phyloP scores from a whole-genome alignment of 2,329 filamentous ascomycete species.

The Phyllosticta paracitricarpa region DNA sequence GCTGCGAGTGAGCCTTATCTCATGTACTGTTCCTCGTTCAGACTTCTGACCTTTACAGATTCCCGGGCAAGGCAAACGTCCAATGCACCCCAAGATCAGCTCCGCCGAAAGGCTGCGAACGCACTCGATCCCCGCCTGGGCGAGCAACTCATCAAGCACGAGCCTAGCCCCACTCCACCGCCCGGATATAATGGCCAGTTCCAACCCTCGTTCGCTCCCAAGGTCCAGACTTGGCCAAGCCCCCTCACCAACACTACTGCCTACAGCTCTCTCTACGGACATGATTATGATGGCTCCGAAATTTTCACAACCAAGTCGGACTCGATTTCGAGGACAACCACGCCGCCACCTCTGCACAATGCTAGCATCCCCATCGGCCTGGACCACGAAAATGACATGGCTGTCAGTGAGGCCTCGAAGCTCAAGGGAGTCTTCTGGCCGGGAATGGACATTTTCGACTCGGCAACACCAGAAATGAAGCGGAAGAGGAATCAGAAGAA shows the following conservation, averaged over 20 bases:
- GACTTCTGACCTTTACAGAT: background rate
- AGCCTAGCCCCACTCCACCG: slow-evolving; percentile 22
- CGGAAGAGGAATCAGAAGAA: slow-evolving; percentile 72
- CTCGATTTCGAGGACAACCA: background rate
- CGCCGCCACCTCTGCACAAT: background rate
- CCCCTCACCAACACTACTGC: background rate
- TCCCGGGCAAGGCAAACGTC: background rate
- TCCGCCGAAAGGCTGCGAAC: slow-evolving; percentile 12
- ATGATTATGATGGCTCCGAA: background rate
- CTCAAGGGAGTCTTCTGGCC: slow-evolving; percentile 67
- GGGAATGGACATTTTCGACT: slow-evolving; percentile 74
- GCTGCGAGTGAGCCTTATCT: background rate
- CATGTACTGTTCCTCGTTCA: background rate
- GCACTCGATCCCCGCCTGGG: slow-evolving; percentile 27
- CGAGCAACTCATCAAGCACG: slow-evolving; percentile 27
- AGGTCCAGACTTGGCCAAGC: slow-evolving; percentile 28
- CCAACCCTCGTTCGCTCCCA: slow-evolving; percentile 22
- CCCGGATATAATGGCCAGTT: slow-evolving; percentile 8
- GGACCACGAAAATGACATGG: background rate
- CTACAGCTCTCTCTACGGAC: background rate
- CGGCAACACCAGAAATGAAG: slow-evolving; percentile 63
- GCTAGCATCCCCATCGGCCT: background rate
- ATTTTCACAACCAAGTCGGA: slow-evolving; percentile 4
- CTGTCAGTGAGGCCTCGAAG: slow-evolving; percentile 33
- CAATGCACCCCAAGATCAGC: background rate